Evolutionary conservation across 257 asterid species (phyloP).

Genomic region (Penstemon barbatus): DNA sequence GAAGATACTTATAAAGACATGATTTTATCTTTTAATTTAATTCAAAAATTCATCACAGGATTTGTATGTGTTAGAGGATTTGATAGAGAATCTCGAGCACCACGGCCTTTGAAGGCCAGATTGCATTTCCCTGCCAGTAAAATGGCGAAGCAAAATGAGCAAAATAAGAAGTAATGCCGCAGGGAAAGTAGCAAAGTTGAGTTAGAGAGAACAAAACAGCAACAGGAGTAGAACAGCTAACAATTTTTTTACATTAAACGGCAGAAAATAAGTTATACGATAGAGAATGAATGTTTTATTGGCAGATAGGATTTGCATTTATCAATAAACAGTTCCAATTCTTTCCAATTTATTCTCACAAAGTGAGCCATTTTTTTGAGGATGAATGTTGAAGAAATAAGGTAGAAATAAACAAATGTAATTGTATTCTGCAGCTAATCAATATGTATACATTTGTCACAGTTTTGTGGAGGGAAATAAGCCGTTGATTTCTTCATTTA

Average conservation of each 20-base stretch:
- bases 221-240: slow-evolving; percentile 39
- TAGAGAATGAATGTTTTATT: slow-evolving; percentile 26
- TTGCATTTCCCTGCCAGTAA: slow-evolving; percentile 41
- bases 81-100: slow-evolving; percentile 37
- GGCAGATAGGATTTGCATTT: slow-evolving; percentile 35
- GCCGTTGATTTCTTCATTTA: slow-evolving; percentile 9
- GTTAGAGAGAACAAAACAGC: slow-evolving; percentile 30
- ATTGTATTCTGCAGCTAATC: slow-evolving; percentile 15
- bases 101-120: slow-evolving; percentile 41
- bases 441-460: slow-evolving; percentile 25
- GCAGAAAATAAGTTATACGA: slow-evolving; percentile 30
- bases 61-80: slow-evolving; percentile 47
- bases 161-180: slow-evolving; percentile 24
- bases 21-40: neutral
- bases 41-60: slow-evolving; percentile 22
- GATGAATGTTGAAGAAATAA: slow-evolving; percentile 19
- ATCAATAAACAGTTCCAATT: slow-evolving; percentile 30
- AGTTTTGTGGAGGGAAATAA: slow-evolving; percentile 11
- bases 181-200: slow-evolving; percentile 26
- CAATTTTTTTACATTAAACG: slow-evolving; percentile 33
- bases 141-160: slow-evolving; percentile 29
- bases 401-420: slow-evolving; percentile 27
- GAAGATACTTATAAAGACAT: neutral
- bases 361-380: slow-evolving; percentile 46
- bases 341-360: slow-evolving; percentile 39